Base-by-base conservation (phyloP, 2,329 filamentous ascomycete genomes). In the Endothia cerciana region DNA sequence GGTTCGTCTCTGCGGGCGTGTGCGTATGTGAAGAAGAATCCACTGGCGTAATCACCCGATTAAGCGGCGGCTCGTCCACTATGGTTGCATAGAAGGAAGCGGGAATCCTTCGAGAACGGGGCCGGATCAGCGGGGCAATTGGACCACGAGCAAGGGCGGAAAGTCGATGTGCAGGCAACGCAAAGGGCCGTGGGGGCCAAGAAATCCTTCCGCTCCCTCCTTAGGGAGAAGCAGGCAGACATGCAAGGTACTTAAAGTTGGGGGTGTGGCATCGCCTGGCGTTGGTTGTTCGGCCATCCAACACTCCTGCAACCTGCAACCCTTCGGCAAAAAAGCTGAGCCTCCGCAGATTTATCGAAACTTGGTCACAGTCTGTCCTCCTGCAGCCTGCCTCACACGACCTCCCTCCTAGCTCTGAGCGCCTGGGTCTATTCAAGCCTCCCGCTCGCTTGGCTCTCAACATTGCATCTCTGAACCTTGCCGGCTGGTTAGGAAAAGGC, bases 151-250 rank as follows among this genome's bases (percentile, higher is more conserved):
- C 25, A 51, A 51, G 11, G 47, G 47, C 25, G 41, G 2, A 28
- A 22, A 51, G 47, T 11, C 6, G 22, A 17, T 30, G 25, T 51
- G 28, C 47, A 28, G 11, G 25, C 47, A 28, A 2, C 15, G 25
- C 13, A 22, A 10, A 51, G 22, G 47, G 47, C 17, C 13, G 47
- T 51, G 47, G 47, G 47, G 47, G 47, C 47, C 6, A 17, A 17
- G 22, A 51, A n/a, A 51, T 51, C 47, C 47, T 51, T 51, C 47
- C 47, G 22, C 25, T 28, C 47, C 47, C 28, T 51, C 47, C 47
- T 51, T 51, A 51, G 13, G 45, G n/a, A 47, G 22, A 22, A 25
- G 43, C 22, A 30, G 47, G 47, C 22, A 28, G 22, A 17, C 22
- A 11, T 28, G 13, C 22, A 51, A 11, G 22, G 47, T 51, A 51